These are phyloP conservation scores for Pythium brassicae DNA, from an alignment of 352 stramenopile species.

Conservation along the genomic window DNA sequence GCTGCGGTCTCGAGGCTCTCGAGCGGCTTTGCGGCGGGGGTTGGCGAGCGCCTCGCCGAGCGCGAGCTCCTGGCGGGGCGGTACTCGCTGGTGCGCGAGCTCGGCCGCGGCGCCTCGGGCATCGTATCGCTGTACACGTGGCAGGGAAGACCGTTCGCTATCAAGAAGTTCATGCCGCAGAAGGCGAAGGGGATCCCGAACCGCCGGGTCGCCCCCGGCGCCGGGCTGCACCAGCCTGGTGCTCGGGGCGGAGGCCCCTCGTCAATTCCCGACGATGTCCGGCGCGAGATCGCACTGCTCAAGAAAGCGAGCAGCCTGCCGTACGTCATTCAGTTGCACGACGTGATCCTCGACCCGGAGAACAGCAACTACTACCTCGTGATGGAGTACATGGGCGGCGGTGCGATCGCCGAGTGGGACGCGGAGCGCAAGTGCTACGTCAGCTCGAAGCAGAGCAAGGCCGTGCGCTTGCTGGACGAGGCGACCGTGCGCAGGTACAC, in stretches of 20 bases:
- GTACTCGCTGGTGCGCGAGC: conserved; percentile 64
- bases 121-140: conserved; percentile 72
- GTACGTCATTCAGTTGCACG: conserved; percentile 60
- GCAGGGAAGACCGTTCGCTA: conserved; percentile 55
- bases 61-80: conserved; percentile 61
- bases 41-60: conserved; percentile 43
- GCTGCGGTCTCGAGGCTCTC: conserved; percentile 30
- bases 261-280: conserved; percentile 47
- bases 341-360: conserved; percentile 71
- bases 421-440: conserved; percentile 59
- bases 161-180: conserved; percentile 67
- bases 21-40: conserved; percentile 41
- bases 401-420: conserved; percentile 76
- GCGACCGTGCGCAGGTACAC: conserved; percentile 45
- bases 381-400: conserved; percentile 85
- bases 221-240: background rate
- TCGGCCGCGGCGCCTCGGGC: conserved; percentile 63
- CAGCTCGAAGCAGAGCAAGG: conserved; percentile 33
- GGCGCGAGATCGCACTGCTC: conserved; percentile 68
- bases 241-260: background rate
- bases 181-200: conserved; percentile 53
- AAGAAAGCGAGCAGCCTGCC: conserved; percentile 70
- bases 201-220: conserved; percentile 26
- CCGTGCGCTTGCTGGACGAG: conserved; percentile 37
- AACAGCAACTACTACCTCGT: conserved; percentile 64